Conservation (phyloP, 2,329 filamentous ascomycete genomes). For the Botryotinia convoluta region DNA sequence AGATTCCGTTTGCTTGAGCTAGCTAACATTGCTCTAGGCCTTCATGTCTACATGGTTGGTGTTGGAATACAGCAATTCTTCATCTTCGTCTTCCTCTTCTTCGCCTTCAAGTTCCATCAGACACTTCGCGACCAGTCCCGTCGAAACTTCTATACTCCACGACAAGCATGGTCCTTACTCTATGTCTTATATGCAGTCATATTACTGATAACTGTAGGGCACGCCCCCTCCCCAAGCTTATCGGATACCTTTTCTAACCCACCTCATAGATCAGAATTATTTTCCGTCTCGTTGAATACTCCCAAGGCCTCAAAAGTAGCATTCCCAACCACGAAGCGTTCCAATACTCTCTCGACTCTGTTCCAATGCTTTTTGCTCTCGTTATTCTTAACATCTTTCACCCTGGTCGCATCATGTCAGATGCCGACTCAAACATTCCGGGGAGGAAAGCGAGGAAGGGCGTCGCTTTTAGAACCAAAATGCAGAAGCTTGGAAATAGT, state of each 20-base stretch:
- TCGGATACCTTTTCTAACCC: neutral
- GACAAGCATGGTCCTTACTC: neutral
- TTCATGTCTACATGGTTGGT: neutral
- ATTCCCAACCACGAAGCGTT: slow-evolving; percentile 50
- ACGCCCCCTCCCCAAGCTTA: neutral
- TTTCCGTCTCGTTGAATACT: slow-evolving; percentile 58
- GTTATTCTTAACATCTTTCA: neutral
- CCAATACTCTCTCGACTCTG: slow-evolving; percentile 50
- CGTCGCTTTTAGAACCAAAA: neutral
- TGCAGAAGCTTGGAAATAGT: neutral
- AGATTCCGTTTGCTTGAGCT: neutral
- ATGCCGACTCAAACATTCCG: neutral
- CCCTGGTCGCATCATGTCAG: neutral
- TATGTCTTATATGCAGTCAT: neutral
- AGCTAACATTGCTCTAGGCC: neutral
- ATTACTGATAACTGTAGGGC: neutral
- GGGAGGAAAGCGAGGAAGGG: neutral
- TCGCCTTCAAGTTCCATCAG: neutral
- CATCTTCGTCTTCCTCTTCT: neutral
- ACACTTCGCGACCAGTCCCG: neutral
- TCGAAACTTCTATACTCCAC: neutral
- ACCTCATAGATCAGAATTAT: slow-evolving; percentile 51
- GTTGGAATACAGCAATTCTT: neutral
- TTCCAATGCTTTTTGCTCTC: slow-evolving; percentile 47
- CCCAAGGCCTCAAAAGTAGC: slow-evolving; percentile 45